Evolutionary conservation across 2,329 filamentous ascomycete species (phyloP).

Genomic region (Ceratocystiopsis minuta): DNA sequence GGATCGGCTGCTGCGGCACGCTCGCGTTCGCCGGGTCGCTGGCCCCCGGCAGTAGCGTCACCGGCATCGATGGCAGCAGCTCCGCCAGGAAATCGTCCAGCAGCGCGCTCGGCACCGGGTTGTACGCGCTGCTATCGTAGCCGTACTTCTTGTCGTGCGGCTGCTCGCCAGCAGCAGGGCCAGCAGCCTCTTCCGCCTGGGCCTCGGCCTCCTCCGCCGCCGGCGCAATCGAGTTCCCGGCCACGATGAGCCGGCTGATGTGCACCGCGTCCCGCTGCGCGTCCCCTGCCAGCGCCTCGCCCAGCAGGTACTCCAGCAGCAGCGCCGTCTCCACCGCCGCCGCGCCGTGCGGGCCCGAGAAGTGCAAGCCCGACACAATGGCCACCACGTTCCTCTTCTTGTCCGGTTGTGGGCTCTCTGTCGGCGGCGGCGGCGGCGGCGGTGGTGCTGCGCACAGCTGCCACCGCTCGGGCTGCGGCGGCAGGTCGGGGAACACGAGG

Average conservation of each 20-base stretch:
- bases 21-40: conserved; percentile 77
- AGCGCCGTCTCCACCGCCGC: conserved; percentile 61
- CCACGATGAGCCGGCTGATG: conserved; percentile 77
- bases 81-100: conserved; percentile 69
- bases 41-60: conserved; percentile 74
- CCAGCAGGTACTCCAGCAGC: conserved; percentile 72
- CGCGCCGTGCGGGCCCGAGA: conserved; percentile 54
- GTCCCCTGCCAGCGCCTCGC: conserved; percentile 49
- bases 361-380: conserved; percentile 72
- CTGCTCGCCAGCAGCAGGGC: neutral
- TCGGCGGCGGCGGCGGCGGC: conserved; percentile 17
- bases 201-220: conserved; percentile 13
- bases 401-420: conserved; percentile 8
- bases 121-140: conserved; percentile 80
- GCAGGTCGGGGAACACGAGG: conserved; percentile 70
- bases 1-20: conserved; percentile 83
- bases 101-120: conserved; percentile 64
- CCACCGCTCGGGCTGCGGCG: conserved; percentile 70
- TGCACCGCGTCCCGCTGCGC: conserved; percentile 41
- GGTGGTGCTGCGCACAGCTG: conserved; percentile 35
- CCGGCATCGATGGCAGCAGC: conserved; percentile 67
- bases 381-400: conserved; percentile 39
- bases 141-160: conserved; percentile 62
- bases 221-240: conserved; percentile 61
- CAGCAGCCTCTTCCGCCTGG: too few species aligned